These are phyloP conservation scores for Bertia moriformis DNA, from an alignment of 2,329 filamentous ascomycete species.

Conservation along the genomic window DNA sequence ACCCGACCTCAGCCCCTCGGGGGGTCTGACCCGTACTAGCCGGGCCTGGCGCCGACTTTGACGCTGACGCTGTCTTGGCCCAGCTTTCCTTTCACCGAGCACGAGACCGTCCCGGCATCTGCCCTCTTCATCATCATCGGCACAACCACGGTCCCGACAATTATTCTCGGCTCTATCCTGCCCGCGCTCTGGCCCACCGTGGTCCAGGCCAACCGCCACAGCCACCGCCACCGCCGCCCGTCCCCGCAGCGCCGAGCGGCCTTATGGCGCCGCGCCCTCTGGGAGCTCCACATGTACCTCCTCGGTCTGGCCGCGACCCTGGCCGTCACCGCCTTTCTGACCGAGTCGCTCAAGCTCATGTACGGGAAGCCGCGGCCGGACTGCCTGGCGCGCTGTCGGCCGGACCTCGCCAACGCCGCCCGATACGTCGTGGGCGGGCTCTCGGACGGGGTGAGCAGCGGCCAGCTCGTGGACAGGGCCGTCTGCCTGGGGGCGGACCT, in stretches of 20 bases:
- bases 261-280: neutral
- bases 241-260: neutral
- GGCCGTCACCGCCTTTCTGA: slow-evolving; percentile 54
- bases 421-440: slow-evolving; percentile 50
- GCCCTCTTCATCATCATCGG: slow-evolving; percentile 51
- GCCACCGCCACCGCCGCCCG: too few relatives aligned
- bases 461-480: slow-evolving; percentile 56
- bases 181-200: slow-evolving; percentile 12
- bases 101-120: slow-evolving; percentile 59
- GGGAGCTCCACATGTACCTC: neutral
- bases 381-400: slow-evolving; percentile 64
- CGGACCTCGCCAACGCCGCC: slow-evolving; percentile 51
- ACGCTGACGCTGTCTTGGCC: neutral
- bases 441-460: slow-evolving; percentile 32
- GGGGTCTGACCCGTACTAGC: slow-evolving; percentile 1
- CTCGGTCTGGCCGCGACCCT: slow-evolving; percentile 32
- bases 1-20: neutral
- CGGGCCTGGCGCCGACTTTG: slow-evolving; percentile 3
- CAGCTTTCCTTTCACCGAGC: slow-evolving; percentile 53
- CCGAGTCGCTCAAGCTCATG: slow-evolving; percentile 43
- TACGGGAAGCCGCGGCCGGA: slow-evolving; percentile 65
- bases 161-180: slow-evolving; percentile 49
- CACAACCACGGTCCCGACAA: slow-evolving; percentile 49
- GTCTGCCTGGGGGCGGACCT: slow-evolving; percentile 61
- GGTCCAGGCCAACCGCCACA: neutral